Conservation (phyloP, 257 asterid species). For the Linaria vulgaris region DNA sequence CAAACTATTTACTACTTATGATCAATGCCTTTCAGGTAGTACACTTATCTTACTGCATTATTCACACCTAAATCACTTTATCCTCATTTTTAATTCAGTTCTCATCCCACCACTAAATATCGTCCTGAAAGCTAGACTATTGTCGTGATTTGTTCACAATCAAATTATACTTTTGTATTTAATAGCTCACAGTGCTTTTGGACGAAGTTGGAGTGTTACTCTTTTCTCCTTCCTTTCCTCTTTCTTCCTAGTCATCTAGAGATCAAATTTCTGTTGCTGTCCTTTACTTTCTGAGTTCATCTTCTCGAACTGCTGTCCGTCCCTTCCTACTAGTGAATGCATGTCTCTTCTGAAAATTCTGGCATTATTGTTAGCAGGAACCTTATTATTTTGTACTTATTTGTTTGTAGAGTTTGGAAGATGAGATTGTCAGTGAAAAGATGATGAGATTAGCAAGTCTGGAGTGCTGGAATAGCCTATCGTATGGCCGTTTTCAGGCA, state of each 20-base stretch:
- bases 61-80: constrained; percentile 5
- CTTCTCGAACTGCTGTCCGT: too few relatives aligned
- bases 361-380: constrained; percentile 18
- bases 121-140: constrained; percentile 6
- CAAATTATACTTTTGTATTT: constrained; percentile 1
- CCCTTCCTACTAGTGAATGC: constrained; percentile 19
- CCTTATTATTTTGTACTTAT: constrained; percentile 22
- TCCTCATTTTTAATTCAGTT: not conserved
- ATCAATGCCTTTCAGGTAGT: constrained; percentile 95
- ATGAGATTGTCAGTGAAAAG: constrained; percentile 86
- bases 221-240: too few relatives aligned
- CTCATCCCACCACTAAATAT: constrained; percentile 14
- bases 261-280: too few relatives aligned
- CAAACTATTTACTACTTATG: constrained; percentile 91
- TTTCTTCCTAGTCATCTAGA: too few relatives aligned
- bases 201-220: not conserved
- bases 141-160: constrained; percentile 8
- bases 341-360: constrained; percentile 21
- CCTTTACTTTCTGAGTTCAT: too few relatives aligned
- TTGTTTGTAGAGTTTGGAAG: constrained; percentile 79
- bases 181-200: too few relatives aligned
- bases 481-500: constrained; percentile 95
- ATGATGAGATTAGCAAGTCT: constrained; percentile 82
- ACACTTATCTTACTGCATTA: constrained; percentile 15
- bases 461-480: constrained; percentile 94